phyloP scores from a whole-genome alignment of 768 basidiomycete species.

The Hypholoma sublateritium region DNA sequence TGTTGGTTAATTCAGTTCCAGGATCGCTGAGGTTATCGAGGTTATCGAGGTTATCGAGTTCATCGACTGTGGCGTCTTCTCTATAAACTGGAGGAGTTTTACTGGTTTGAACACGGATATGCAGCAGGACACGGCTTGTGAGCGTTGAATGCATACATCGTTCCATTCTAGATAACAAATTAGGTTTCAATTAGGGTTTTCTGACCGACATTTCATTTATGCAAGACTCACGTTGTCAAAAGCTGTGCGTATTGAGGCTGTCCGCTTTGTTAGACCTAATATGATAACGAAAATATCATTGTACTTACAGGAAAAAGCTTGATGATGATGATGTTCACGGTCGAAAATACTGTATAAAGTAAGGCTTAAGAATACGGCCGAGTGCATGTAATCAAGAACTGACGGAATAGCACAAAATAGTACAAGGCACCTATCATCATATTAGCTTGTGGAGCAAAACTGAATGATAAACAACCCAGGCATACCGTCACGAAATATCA shows the following conservation, averaged over 20 bases:
- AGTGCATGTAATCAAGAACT: neutral
- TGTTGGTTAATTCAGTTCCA: too few relatives aligned
- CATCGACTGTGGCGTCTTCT: neutral
- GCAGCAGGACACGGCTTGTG: slow-evolving; percentile 13
- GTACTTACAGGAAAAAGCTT: slow-evolving; percentile 8
- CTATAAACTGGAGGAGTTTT: neutral
- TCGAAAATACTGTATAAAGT: slow-evolving; percentile 3
- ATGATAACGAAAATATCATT: neutral
- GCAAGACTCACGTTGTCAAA: neutral
- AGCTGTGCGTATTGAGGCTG: slow-evolving; percentile 1
- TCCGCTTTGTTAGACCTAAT: neutral
- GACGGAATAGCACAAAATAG: slow-evolving; percentile 13
- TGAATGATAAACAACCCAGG: neutral
- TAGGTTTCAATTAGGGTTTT: too few relatives aligned
- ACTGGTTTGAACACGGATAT: slow-evolving; percentile 6
- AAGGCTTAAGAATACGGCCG: neutral
- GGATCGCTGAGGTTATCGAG: neutral
- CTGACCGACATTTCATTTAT: neutral
- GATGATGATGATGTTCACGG: slow-evolving; percentile 8
- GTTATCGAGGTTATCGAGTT: neutral
- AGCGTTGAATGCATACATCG: slow-evolving; percentile 11
- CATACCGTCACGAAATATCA: slow-evolving; percentile 15
- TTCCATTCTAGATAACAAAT: neutral
- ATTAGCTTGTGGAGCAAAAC: neutral
- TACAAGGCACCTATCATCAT: slow-evolving; percentile 4